Conservation (phyloP, 306 rosid genomes). For the Adenanthera pavonina region DNA sequence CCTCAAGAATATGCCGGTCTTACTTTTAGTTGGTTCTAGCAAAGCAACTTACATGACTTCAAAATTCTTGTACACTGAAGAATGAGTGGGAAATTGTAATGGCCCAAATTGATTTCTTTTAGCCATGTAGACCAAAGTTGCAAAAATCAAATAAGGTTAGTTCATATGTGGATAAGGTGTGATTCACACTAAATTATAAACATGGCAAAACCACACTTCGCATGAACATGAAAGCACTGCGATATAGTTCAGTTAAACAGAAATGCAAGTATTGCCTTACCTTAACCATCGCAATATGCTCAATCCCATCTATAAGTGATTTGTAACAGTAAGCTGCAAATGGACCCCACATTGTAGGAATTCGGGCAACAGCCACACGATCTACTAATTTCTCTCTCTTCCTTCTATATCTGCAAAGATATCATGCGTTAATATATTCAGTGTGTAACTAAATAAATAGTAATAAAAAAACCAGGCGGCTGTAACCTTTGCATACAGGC, state of each 20-base stretch:
- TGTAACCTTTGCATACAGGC: constrained; percentile 5
- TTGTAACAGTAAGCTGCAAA: constrained; percentile 77
- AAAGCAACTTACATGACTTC: neutral
- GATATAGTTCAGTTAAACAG: constrained; percentile 16
- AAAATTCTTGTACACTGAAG: neutral
- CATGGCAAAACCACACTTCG: neutral
- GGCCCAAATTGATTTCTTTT: neutral
- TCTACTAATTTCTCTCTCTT: constrained; percentile 87
- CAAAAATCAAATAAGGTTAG: neutral
- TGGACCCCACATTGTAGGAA: constrained; percentile 98
- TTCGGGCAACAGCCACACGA: constrained; percentile 64
- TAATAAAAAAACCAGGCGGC: constrained; percentile 19
- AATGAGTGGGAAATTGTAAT: neutral
- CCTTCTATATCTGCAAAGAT: constrained; percentile 75
- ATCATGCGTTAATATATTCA: constrained; percentile 34
- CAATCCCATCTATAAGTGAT: constrained; percentile 85
- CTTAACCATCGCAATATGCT: constrained; percentile 98
- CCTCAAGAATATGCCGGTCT: too few species aligned
- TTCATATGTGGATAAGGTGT: neutral
- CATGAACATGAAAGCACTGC: neutral
- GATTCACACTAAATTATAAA: neutral
- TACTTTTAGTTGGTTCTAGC: neutral
- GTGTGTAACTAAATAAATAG: constrained; percentile 24
- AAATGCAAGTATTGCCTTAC: constrained; percentile 50
- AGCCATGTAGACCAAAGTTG: neutral